A percentile compares a stretch with the other conserved stretches of the same genome.
Evolutionary conservation across 1,139 yeast species (phyloP).

Genomic region (Pichia sp.): DNA sequence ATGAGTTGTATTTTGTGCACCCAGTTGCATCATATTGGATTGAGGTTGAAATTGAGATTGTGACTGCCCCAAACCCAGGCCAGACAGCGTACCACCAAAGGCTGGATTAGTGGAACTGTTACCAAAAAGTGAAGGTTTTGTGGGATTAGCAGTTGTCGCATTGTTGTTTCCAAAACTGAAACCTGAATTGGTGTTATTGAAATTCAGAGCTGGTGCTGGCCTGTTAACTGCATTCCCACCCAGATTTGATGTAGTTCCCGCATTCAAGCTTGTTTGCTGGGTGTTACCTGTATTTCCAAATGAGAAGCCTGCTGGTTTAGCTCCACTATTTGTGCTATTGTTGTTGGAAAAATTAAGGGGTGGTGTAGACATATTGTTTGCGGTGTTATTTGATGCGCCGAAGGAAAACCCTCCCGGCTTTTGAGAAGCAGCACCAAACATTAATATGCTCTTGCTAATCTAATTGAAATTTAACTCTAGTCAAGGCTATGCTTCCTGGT

Average conservation of each 20-base stretch:
- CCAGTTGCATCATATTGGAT: slow-evolving; percentile 4
- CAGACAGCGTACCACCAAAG: slow-evolving; percentile 5
- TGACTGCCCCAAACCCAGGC: slow-evolving; percentile 15
- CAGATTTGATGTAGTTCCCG: background rate
- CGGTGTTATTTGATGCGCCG: slow-evolving; percentile 8
- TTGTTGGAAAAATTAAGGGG: slow-evolving; percentile 10
- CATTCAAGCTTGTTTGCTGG: background rate
- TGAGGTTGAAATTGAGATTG: slow-evolving; percentile 20
- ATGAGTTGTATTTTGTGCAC: slow-evolving; percentile 10
- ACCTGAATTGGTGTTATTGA: slow-evolving; percentile 14
- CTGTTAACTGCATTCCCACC: slow-evolving; percentile 5
- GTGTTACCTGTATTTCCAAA: slow-evolving; percentile 12
- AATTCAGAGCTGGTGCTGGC: background rate
- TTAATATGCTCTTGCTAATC: background rate
- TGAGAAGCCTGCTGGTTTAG: slow-evolving; percentile 11
- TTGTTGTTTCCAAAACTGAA: slow-evolving; percentile 6
- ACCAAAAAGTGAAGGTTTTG: slow-evolving; percentile 28
- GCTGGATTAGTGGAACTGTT: slow-evolving; percentile 19
- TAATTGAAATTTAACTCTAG: background rate
- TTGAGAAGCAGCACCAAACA: slow-evolving; percentile 20
- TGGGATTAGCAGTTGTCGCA: slow-evolving; percentile 21
- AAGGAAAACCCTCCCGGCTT: slow-evolving; percentile 18
- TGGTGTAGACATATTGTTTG: slow-evolving; percentile 5
- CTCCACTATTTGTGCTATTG: slow-evolving; percentile 7
- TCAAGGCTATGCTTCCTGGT: background rate